phyloP scores from a whole-genome alignment of 1,284 basidiomycete species.

The Ceratobasidium sp. region DNA sequence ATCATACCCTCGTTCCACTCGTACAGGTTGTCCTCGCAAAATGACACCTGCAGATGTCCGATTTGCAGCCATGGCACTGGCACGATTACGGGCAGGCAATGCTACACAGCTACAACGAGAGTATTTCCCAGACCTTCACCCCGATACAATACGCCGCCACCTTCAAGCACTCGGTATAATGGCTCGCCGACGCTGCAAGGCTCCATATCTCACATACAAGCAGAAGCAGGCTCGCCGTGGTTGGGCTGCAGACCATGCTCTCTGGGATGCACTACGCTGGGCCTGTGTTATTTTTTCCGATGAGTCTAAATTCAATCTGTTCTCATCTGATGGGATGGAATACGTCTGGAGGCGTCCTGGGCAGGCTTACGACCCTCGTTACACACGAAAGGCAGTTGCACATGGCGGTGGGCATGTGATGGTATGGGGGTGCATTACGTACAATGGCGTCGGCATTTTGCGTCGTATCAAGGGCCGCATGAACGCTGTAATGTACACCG shows the following conservation, averaged over 20 bases:
- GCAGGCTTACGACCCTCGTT: background rate
- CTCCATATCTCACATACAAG: background rate
- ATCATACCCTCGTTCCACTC: background rate
- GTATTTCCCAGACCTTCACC: constrained; percentile 16
- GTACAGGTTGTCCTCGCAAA: background rate
- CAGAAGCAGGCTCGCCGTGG: background rate
- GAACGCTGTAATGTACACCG: constrained; percentile 1
- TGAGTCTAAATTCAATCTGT: constrained; percentile 17
- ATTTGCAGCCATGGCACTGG: background rate
- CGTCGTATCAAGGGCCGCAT: constrained; percentile 22
- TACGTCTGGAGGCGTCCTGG: background rate
- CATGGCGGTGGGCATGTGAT: constrained; percentile 42
- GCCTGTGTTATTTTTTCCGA: background rate
- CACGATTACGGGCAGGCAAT: background rate
- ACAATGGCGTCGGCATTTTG: constrained; percentile 23
- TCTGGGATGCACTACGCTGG: background rate
- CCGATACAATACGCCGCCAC: constrained; percentile 5
- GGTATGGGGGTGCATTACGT: constrained; percentile 44
- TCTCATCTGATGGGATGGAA: background rate
- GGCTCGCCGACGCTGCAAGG: background rate
- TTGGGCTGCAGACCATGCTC: background rate
- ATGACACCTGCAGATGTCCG: background rate
- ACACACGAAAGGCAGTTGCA: background rate
- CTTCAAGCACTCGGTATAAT: background rate
- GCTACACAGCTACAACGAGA: constrained; percentile 1